A percentile compares a stretch with the other conserved stretches of the same genome.
phyloP scores from a whole-genome alignment of 73 alveolate genomes.

The Diophrys appendiculata region DNA sequence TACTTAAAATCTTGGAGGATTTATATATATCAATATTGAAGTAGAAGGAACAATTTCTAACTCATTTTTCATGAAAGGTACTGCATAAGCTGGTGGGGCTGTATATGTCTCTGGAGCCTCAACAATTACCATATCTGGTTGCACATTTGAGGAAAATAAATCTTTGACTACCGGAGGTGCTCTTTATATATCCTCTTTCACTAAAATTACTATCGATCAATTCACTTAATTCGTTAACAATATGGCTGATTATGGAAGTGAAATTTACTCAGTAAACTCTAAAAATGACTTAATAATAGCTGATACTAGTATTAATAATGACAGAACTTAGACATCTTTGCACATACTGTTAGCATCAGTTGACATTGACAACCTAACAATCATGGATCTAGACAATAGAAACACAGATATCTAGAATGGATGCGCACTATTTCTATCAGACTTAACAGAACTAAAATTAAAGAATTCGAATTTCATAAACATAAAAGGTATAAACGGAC shows the following conservation, averaged over 20 bases:
- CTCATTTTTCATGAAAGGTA: conserved; percentile 17
- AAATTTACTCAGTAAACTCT: not conserved
- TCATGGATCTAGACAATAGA: no score
- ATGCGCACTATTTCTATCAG: not conserved
- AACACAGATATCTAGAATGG: no score
- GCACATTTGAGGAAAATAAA: conserved; percentile 3
- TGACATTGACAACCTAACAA: no score
- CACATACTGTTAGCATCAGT: no score
- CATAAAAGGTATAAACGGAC: not conserved
- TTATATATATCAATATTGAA: conserved; percentile 11
- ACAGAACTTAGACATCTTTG: no score
- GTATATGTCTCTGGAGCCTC: conserved; percentile 29
- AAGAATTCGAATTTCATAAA: not conserved
- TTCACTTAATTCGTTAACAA: not conserved
- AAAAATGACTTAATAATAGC: not conserved
- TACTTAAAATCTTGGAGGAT: conserved; percentile 16
- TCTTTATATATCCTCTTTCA: conserved; percentile 12
- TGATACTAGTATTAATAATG: not conserved
- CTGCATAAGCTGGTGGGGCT: conserved; percentile 42
- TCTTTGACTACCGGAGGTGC: conserved; percentile 41
- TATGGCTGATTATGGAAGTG: not conserved
- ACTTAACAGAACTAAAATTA: not conserved
- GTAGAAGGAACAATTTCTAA: conserved; percentile 6
- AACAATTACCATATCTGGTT: not conserved
- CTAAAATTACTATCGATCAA: not conserved